phyloP scores from a whole-genome alignment of 2,329 filamentous ascomycete species.

The Fusarium succisae region DNA sequence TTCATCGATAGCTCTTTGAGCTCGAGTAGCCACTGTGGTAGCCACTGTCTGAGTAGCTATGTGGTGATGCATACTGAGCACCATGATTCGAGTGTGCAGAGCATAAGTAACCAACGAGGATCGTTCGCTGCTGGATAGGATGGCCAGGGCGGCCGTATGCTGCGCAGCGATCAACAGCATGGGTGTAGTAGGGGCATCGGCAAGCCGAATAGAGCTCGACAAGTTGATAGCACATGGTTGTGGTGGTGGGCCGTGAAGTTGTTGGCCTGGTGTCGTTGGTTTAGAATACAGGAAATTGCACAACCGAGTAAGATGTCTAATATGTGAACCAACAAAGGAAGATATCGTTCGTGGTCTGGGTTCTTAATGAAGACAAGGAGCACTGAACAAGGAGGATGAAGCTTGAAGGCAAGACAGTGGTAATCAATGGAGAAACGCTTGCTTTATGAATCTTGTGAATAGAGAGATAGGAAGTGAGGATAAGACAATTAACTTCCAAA shows the following conservation, averaged over 20 bases:
- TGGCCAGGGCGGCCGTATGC: conserved; percentile 80
- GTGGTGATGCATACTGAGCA: conserved; percentile 52
- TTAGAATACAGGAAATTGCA: conserved; percentile 9
- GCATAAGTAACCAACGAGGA: conserved; percentile 86
- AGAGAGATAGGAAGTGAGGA: conserved; percentile 36
- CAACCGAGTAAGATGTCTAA: not conserved
- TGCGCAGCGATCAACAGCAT: conserved; percentile 84
- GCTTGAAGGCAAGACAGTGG: conserved; percentile 1
- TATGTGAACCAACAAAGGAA: conserved; percentile 7
- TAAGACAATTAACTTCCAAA: conserved; percentile 44
- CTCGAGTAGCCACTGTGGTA: conserved; percentile 62
- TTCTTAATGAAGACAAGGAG: not conserved
- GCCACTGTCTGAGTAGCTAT: conserved; percentile 63
- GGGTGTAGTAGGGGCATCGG: conserved; percentile 87
- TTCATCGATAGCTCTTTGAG: conserved; percentile 61
- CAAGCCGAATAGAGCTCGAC: conserved; percentile 88
- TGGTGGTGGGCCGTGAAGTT: conserved; percentile 17
- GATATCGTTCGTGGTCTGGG: conserved; percentile 1
- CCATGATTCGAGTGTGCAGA: conserved; percentile 46
- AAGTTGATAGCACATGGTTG: conserved; percentile 85
- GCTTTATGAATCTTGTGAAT: conserved; percentile 28
- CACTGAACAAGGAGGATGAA: conserved; percentile 18
- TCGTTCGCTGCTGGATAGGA: conserved; percentile 74
- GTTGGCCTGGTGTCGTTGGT: conserved; percentile 27
- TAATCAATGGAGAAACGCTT: conserved; percentile 13